Evolutionary conservation across 441 rosid species (phyloP).

Genomic region (Erodium trifolium): DNA sequence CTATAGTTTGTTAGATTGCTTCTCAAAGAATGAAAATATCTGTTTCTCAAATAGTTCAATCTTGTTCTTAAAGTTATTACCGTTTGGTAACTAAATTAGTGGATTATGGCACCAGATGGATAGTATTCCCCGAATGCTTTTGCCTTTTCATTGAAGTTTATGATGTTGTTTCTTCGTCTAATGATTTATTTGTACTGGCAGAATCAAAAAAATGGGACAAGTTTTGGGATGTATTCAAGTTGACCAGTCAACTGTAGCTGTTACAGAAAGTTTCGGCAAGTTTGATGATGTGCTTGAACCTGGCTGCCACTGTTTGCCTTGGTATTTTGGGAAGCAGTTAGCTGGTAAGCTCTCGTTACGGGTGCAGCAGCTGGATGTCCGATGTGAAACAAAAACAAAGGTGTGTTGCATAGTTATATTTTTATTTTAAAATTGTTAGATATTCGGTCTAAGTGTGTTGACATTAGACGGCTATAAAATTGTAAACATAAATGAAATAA

Average conservation of each 20-base stretch:
- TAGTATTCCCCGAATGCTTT: not conserved
- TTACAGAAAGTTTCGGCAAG: constrained; percentile 32
- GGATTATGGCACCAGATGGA: not conserved
- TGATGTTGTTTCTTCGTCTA: not conserved
- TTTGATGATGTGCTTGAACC: constrained; percentile 31
- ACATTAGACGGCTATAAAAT: not conserved
- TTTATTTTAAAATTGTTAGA: not conserved
- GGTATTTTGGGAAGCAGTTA: constrained; percentile 28
- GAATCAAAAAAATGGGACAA: constrained; percentile 27
- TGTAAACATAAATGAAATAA: not conserved
- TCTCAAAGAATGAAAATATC: not conserved
- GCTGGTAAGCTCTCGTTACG: constrained; percentile 32
- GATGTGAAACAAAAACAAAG: constrained; percentile 47
- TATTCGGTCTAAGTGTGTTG: not conserved
- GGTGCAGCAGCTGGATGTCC: constrained; percentile 43
- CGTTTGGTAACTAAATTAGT: not conserved
- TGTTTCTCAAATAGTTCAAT: not conserved
- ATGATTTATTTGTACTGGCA: not conserved
- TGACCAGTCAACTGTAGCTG: constrained; percentile 31
- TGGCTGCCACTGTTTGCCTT: constrained; percentile 34
- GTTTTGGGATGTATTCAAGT: constrained; percentile 34
- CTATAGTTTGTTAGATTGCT: not conserved
- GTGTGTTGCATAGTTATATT: constrained; percentile 10
- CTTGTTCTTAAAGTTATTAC: not conserved
- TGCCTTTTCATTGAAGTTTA: not conserved